Conservation (phyloP, 2,329 filamentous ascomycete species). For the Venturiaceae sp. region DNA sequence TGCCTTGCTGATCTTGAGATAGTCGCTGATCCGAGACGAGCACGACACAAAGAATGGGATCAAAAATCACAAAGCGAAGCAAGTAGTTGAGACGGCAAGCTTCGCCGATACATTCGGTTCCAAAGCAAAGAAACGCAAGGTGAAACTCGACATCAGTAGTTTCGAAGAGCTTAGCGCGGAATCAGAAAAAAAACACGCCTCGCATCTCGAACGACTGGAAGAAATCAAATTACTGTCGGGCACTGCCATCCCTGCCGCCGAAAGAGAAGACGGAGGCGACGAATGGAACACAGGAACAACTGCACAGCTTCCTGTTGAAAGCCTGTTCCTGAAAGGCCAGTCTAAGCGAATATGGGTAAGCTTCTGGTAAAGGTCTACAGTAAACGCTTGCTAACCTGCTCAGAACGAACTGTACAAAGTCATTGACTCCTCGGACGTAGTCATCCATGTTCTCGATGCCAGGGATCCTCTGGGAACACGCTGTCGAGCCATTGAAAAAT, state of each 20-base stretch:
- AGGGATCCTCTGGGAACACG: conserved; percentile 86
- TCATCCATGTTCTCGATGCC: conserved; percentile 76
- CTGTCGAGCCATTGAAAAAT: conserved; percentile 86
- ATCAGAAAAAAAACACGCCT: conserved; percentile 70
- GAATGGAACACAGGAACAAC: conserved; percentile 25
- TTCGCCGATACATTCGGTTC: conserved; percentile 88
- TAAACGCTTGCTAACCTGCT: conserved; percentile 95
- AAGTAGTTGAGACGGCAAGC: conserved; percentile 77
- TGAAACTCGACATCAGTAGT: conserved; percentile 78
- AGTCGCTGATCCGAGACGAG: conserved; percentile 77
- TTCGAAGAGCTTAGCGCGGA: conserved; percentile 73
- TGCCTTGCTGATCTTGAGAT: too few relatives aligned
- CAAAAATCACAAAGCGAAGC: conserved; percentile 90
- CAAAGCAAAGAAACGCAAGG: conserved; percentile 84
- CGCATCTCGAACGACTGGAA: conserved; percentile 71
- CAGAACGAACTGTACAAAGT: conserved; percentile 96
- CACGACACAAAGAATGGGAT: conserved; percentile 62
- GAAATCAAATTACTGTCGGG: conserved; percentile 70
- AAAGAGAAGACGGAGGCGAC: conserved; percentile 24
- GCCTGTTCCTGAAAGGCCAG: conserved; percentile 90
- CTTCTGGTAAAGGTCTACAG: too few relatives aligned
- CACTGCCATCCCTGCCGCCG: conserved; percentile 42
- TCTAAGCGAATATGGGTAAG: conserved; percentile 93
- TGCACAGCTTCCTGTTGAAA: conserved; percentile 39
- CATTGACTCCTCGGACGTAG: conserved; percentile 89